Conservation (phyloP, 768 basidiomycete species). For the Naganishia vaughanmartiniae region DNA sequence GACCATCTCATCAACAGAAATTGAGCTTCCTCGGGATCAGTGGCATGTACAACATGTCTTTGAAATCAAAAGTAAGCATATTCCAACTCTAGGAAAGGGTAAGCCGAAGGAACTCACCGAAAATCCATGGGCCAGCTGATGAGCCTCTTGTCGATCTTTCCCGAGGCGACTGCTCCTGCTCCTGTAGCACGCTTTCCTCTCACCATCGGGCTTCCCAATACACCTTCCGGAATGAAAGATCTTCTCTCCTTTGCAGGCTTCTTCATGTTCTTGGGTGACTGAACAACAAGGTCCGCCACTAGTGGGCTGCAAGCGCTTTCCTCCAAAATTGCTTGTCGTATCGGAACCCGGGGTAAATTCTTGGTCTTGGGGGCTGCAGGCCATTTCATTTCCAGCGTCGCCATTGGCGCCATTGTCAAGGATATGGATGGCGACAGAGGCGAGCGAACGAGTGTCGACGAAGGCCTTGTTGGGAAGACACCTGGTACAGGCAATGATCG, state of each 20-base stretch:
- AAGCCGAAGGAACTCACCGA: conserved; percentile 35
- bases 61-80: conserved; percentile 2
- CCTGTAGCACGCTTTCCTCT: no score
- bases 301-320: background rate
- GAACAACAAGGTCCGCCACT: background rate
- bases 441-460: background rate
- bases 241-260: background rate
- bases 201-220: background rate
- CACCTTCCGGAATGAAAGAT: background rate
- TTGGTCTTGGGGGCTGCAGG: no score
- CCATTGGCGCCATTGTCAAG: background rate
- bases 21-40: conserved; percentile 48
- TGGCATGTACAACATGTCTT: conserved; percentile 50
- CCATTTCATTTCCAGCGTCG: no score
- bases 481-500: background rate
- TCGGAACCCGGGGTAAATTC: background rate
- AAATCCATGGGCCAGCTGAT: conserved; percentile 49
- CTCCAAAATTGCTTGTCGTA: background rate
- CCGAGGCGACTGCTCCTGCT: conserved; percentile 1
- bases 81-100: background rate
- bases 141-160: conserved; percentile 46
- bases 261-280: background rate
- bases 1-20: conserved; percentile 50
- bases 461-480: background rate
- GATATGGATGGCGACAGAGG: background rate